Evolutionary conservation across 1,139 yeast species (phyloP).

Genomic region (Nakaseomyces uthaithaninus): DNA sequence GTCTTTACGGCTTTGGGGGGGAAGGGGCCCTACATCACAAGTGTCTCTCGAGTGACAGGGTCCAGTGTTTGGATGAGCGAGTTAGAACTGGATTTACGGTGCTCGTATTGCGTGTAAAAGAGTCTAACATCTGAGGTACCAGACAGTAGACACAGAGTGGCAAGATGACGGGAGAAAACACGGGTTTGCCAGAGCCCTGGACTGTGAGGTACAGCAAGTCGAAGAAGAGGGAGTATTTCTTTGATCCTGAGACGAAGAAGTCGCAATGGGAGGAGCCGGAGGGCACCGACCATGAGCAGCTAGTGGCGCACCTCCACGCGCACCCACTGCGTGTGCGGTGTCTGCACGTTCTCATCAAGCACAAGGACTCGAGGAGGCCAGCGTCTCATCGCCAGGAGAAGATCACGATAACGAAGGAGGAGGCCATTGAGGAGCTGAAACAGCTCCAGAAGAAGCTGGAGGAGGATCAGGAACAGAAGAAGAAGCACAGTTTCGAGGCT

Average conservation of each 20-base stretch:
- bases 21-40: too few relatives aligned
- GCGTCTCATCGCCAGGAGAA: constrained; percentile 80
- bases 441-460: constrained; percentile 54
- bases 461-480: constrained; percentile 42
- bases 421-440: constrained; percentile 60
- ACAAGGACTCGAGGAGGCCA: constrained; percentile 77
- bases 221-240: constrained; percentile 76
- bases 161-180: constrained; percentile 8
- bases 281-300: constrained; percentile 60
- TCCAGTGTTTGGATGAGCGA: too few relatives aligned
- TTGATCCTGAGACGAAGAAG: constrained; percentile 58
- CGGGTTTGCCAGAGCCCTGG: constrained; percentile 89
- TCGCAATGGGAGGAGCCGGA: constrained; percentile 90
- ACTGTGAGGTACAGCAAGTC: constrained; percentile 69
- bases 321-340: constrained; percentile 59
- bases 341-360: constrained; percentile 74
- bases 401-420: constrained; percentile 73
- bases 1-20: too few relatives aligned
- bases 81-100: too few relatives aligned
- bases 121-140: too few relatives aligned
- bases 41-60: too few relatives aligned
- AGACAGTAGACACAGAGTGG: too few relatives aligned
- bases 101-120: too few relatives aligned
- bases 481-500: constrained; percentile 46
- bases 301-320: constrained; percentile 47